Conservation (phyloP, 2,329 filamentous ascomycete species). For the Tolypocladium guangdongense region DNA sequence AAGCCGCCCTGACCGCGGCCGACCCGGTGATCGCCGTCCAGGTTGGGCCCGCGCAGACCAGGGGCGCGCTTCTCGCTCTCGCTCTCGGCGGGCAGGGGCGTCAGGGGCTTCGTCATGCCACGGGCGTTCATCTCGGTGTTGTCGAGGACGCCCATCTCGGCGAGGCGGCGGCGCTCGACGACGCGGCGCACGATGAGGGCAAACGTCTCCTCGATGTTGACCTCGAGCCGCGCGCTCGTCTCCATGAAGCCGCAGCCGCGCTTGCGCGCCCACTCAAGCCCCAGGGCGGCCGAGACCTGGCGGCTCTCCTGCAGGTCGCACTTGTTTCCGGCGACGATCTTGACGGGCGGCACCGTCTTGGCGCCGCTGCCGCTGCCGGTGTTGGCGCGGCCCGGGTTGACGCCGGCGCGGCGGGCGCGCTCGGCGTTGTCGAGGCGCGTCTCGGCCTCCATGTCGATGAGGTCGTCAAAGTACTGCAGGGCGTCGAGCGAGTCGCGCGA, state of each 20-base stretch:
- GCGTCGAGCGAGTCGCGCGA: slow-evolving; percentile 55
- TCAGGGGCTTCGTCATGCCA: slow-evolving; percentile 47
- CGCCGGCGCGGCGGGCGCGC: slow-evolving; percentile 34
- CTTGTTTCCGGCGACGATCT: slow-evolving; percentile 80
- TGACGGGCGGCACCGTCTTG: slow-evolving; percentile 58
- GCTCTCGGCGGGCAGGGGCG: slow-evolving; percentile 33
- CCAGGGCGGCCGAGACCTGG: slow-evolving; percentile 56
- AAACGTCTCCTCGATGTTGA: slow-evolving; percentile 86
- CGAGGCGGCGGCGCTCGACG: slow-evolving; percentile 42
- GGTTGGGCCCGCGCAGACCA: slow-evolving; percentile 31
- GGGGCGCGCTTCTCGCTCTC: slow-evolving; percentile 34
- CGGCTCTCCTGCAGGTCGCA: slow-evolving; percentile 65
- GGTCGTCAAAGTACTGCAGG: slow-evolving; percentile 67
- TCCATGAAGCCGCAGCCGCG: slow-evolving; percentile 80
- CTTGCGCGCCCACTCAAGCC: slow-evolving; percentile 65
- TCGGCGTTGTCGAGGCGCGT: slow-evolving; percentile 52
- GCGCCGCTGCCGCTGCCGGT: slow-evolving; percentile 22
- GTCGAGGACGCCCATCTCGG: slow-evolving; percentile 33
- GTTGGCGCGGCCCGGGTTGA: slow-evolving; percentile 18
- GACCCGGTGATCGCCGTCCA: slow-evolving; percentile 31
- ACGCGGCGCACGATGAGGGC: slow-evolving; percentile 55
- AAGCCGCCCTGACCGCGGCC: slow-evolving; percentile 34
- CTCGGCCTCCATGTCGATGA: slow-evolving; percentile 76
- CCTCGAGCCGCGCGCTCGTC: slow-evolving; percentile 72
- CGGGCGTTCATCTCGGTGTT: slow-evolving; percentile 33